Evolutionary conservation across 1,139 yeast genomes (phyloP).

Genomic region (Yamadazyma friedrichii): DNA sequence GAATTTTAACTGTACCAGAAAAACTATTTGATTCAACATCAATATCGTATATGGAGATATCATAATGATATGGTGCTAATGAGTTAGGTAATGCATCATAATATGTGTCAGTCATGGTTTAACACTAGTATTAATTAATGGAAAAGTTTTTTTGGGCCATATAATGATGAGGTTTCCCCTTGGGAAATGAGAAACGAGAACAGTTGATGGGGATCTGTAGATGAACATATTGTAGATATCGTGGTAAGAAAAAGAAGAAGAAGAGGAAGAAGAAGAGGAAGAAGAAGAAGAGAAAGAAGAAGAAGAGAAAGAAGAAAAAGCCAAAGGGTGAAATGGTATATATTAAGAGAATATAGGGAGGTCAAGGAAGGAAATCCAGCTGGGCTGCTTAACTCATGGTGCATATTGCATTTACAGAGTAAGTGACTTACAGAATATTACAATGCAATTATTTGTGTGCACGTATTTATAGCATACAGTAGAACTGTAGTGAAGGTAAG

Average conservation of each 20-base stretch:
- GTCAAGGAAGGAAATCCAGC: not conserved
- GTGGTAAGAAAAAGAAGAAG: no score
- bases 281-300: no score
- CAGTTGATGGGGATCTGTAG: not conserved
- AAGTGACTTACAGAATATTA: no score
- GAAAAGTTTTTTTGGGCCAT: not conserved
- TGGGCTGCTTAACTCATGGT: no score
- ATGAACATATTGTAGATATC: not conserved
- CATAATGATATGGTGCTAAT: conserved; percentile 45
- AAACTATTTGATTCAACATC: conserved; percentile 34
- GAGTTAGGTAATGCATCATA: conserved; percentile 46
- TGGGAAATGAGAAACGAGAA: not conserved
- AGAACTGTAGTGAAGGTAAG: no score
- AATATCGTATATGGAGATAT: conserved; percentile 36
- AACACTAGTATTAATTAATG: not conserved
- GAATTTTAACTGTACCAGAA: conserved; percentile 40
- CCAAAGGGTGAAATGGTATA: not conserved
- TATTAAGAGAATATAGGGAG: not conserved
- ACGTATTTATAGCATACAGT: no score
- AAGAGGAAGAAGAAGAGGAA: no score
- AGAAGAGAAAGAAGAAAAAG: no score
- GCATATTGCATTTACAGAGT: no score
- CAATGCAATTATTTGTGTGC: no score
- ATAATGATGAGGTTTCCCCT: not conserved
- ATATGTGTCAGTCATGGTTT: conserved; percentile 12